Evolutionary conservation across 345 rosid species (phyloP).

Genomic region (Psidium friedrichsthalianum): DNA sequence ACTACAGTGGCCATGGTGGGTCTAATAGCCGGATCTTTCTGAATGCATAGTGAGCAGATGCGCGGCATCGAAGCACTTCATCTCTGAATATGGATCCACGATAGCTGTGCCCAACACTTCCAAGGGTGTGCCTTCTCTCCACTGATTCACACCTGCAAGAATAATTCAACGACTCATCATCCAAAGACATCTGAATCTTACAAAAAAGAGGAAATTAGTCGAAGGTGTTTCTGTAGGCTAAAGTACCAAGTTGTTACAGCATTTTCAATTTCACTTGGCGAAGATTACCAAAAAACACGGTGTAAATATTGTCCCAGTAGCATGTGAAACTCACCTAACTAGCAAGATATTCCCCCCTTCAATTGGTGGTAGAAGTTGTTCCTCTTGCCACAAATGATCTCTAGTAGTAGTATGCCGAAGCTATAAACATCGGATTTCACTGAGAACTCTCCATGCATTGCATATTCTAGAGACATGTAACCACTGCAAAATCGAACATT

Average conservation of each 20-base stretch:
- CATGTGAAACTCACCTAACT: not conserved
- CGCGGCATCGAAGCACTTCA: not conserved
- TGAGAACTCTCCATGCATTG: constrained; percentile 17
- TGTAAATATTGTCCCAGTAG: not conserved
- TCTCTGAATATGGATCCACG: not conserved
- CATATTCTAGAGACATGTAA: constrained; percentile 34
- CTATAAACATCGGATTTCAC: constrained; percentile 27
- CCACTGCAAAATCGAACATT: constrained; percentile 12
- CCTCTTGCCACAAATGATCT: constrained; percentile 26
- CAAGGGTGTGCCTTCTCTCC: not conserved
- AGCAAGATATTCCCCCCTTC: not conserved
- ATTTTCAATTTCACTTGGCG: not conserved
- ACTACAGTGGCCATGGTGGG: not conserved
- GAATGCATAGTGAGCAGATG: not conserved
- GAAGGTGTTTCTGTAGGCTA: not conserved
- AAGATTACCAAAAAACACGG: not conserved
- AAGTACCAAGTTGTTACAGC: not conserved
- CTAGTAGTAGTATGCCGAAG: constrained; percentile 13
- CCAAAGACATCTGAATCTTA: not conserved
- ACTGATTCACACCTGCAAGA: not conserved
- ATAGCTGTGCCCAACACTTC: not conserved
- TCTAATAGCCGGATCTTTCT: not conserved
- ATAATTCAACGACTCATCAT: not conserved
- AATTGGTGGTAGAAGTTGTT: constrained; percentile 8
- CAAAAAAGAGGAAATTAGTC: not conserved